Percentiles rank a stretch among this genome's conserved stretches.
Evolutionary conservation across 768 basidiomycete genomes (phyloP).

Genomic region (Boletus coccyginus): DNA sequence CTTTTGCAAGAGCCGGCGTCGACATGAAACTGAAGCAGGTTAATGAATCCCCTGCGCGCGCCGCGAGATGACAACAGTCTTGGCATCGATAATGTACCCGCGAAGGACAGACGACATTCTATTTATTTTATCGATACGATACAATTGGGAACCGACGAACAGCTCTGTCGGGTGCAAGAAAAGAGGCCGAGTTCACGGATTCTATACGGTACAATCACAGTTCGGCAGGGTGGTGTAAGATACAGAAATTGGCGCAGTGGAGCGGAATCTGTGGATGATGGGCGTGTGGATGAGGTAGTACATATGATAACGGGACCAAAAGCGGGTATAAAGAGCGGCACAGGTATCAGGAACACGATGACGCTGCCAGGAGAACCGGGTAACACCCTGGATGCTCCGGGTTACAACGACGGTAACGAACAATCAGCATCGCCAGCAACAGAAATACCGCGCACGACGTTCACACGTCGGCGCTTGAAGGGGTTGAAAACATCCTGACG

Average conservation of each 20-base stretch:
- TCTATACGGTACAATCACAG: constrained; percentile 18
- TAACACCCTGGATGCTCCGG: constrained; percentile 12
- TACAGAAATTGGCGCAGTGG: constrained; percentile 17
- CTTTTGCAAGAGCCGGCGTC: background rate
- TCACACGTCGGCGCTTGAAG: constrained; percentile 11
- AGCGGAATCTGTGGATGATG: constrained; percentile 19
- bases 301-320: constrained; percentile 22
- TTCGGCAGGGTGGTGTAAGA: constrained; percentile 7
- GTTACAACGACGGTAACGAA: constrained; percentile 21
- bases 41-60: no score
- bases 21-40: background rate
- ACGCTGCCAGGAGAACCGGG: constrained; percentile 14
- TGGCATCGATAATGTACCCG: background rate
- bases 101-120: background rate
- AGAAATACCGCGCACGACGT: constrained; percentile 7
- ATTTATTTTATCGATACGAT: constrained; percentile 2
- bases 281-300: constrained; percentile 22
- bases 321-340: constrained; percentile 29
- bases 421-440: constrained; percentile 23
- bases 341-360: constrained; percentile 29
- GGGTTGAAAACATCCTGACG: constrained; percentile 2
- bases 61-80: background rate
- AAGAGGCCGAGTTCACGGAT: background rate
- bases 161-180: constrained; percentile 12
- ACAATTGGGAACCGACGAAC: background rate